Conservation (phyloP, 164 flowering plant genomes). For the Cinnamomum micranthum region DNA sequence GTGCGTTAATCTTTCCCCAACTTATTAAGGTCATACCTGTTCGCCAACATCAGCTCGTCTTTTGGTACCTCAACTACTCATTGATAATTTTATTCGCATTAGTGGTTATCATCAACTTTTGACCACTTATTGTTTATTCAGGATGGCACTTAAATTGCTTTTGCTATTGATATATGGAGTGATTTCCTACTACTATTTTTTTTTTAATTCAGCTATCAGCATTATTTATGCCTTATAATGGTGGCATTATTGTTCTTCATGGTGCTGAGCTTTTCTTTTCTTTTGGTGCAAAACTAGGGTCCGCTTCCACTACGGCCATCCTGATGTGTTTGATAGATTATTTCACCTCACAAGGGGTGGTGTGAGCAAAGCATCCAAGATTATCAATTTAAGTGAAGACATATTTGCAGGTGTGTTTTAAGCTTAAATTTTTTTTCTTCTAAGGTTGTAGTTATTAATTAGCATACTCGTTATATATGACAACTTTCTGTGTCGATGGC, state of each 20-base stretch:
- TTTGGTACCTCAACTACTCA: too few species aligned
- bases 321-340: slow-evolving; percentile 94
- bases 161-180: not conserved
- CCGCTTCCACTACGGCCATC: slow-evolving; percentile 98
- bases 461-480: not conserved
- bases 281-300: slow-evolving; percentile 44
- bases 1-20: too few species aligned
- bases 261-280: not conserved
- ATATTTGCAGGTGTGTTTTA: slow-evolving; percentile 80
- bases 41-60: too few species aligned
- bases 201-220: too few species aligned
- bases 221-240: too few species aligned
- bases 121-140: too few species aligned
- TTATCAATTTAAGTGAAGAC: slow-evolving; percentile 93
- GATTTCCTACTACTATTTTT: not conserved
- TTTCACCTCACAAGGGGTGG: slow-evolving; percentile 96
- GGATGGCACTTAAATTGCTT: not conserved
- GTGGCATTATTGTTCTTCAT: not conserved
- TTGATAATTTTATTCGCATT: too few species aligned
- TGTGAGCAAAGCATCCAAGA: slow-evolving; percentile 90
- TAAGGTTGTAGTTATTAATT: not conserved
- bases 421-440: not conserved
- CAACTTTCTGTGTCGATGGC: not conserved
- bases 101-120: too few species aligned
- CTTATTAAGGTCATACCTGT: too few species aligned